phyloP scores from a whole-genome alignment of 1,139 yeast species.

The Yamadazyma diospyri region DNA sequence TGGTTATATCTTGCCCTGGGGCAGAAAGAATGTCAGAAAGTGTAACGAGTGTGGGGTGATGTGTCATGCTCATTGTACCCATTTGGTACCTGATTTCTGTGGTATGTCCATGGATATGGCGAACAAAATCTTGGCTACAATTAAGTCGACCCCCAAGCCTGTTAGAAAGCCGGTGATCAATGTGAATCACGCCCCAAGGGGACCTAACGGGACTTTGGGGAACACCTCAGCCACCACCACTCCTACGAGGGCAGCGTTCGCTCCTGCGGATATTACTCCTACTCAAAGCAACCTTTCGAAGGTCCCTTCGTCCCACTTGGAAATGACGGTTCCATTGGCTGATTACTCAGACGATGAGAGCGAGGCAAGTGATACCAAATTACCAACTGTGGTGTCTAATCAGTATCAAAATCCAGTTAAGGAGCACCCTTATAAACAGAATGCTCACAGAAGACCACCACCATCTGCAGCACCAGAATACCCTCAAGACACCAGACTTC shows the following conservation, averaged over 20 bases:
- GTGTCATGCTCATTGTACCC: constrained; percentile 92
- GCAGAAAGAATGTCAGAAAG: constrained; percentile 88
- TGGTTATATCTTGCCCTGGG: constrained; percentile 94
- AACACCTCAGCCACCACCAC: constrained; percentile 7
- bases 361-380: constrained; percentile 16
- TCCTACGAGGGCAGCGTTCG: constrained; percentile 12
- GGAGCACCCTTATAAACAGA: constrained; percentile 25
- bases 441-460: constrained; percentile 24
- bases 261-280: constrained; percentile 16
- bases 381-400: constrained; percentile 37
- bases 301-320: constrained; percentile 9
- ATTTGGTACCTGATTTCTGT: constrained; percentile 94
- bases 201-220: constrained; percentile 1
- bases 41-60: constrained; percentile 94
- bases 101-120: constrained; percentile 99
- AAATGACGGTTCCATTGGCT: constrained; percentile 1
- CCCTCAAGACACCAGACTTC: constrained; percentile 6
- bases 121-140: constrained; percentile 79
- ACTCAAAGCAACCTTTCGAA: constrained; percentile 9
- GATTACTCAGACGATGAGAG: constrained; percentile 25
- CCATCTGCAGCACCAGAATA: constrained; percentile 1
- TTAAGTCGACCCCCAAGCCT: constrained; percentile 68
- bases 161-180: constrained; percentile 9
- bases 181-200: not conserved
- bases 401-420: constrained; percentile 30